Base-by-base conservation (phyloP, 2,329 filamentous ascomycete species). In the Exophiala calicioides region DNA sequence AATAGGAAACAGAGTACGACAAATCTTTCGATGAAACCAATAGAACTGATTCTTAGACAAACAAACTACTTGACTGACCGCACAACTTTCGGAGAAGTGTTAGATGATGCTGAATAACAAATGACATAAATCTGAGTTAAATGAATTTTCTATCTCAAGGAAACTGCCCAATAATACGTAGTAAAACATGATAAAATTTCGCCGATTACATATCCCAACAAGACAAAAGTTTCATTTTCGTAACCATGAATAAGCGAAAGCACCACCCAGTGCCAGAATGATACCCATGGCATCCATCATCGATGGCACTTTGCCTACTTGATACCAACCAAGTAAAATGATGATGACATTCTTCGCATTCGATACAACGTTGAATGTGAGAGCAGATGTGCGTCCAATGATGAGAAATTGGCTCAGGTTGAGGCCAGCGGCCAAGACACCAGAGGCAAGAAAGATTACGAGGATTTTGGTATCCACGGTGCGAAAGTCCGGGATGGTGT, bases 321-420 rank as follows among this genome's bases (percentile, higher is more conserved):
- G 15, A 26, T 44, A 44, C 46, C 46, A 50, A 30, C 46, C 36
- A 2, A 50, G 20, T 12, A 19, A 24, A 16, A 50, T 21, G 40
- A 50, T 50, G 16, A 44, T 35, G 16, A 50, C 29, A 6, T 30
- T 50, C 29, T 50, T 50, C n/a, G 36, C 41, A 8, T 50, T 30
- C 21, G 40, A 45, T 12, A 50, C 31, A 18, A 50, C 40, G 26
- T 50, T 50, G 39, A 50, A 50, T 16, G 46, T 33, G 10, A 50
- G 15, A 26, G 46, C 40, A 7, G 27, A 34, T n/a, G 41, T 30
- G 16, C 40, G 39, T 9, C 40, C 46, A 21, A 50, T 50, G 32
- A 50, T 44, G 15, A 50, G 32, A 34, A 50, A 50, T 39, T 50
- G 46, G 10, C 29, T 35, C 19, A 50, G 31, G 30, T 50, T 50